Base-by-base conservation (phyloP, 2,329 filamentous ascomycete genomes). In the Myotisia sp. region DNA sequence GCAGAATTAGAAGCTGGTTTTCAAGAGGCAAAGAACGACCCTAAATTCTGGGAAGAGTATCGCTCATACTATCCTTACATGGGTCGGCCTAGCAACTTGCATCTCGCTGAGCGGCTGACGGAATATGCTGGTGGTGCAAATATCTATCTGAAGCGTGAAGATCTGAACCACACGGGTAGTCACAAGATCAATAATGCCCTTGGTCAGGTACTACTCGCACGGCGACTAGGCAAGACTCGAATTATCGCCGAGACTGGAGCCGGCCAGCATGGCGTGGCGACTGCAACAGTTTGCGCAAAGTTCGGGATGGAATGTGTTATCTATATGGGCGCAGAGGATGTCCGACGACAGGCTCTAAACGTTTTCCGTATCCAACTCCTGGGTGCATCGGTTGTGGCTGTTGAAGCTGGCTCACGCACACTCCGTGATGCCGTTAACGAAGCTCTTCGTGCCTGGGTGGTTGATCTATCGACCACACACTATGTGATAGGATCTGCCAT, bases 101-200 rank as follows among this genome's bases (percentile, higher is more conserved):
- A 98, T 61, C 64, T 86, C 34, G 90, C 90, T 1, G 76, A 90
- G 47, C 76, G 86, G 34, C 65, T 98, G 44, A 95, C 87, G 0
- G 79, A 92, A 53, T 66, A 87, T 50, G 85, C 83, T 30, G 84
- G 85, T 16, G 90, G 90, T 40, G 87, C 90, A 31, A 92, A 85
- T 53, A 92, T 98, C 64, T 98, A 87, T 79, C 64, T 98, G 46
- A 98, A 98, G 71, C 76, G 90, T 48, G 90, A 98, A 62, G 90
- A 98, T 55, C 67, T 95, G 37, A 95, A 95, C 62, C 90, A 98
- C 57, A 95, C 90, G 6, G 90, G 90, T 45, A 92, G 82, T 42
- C 90, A 98, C 70, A 98, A 98, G 71, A 95, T 98, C 68, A 98
- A 98, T 68, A 98, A 98, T 51, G 90, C 90, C 0, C 67, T 98